Base-by-base conservation (phyloP, 208 protist genomes). In the Trypanosoma melophagium region DNA sequence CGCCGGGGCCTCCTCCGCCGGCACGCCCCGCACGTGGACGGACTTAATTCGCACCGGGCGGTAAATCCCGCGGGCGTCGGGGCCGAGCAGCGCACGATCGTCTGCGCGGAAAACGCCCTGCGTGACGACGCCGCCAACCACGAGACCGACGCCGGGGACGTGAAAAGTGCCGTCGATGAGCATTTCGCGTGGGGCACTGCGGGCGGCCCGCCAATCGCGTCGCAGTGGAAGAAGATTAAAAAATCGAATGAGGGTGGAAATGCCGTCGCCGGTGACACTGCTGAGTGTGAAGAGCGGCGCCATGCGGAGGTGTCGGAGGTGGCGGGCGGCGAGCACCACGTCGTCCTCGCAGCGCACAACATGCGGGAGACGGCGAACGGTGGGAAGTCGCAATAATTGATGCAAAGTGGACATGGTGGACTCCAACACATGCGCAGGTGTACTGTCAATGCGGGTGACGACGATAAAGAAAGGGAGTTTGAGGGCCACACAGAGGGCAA, bases 371-470 rank as follows among this genome's bases (percentile, higher is more conserved):
- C 98, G 98, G 25, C 88, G 72, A n/a, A 96, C 93, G 0, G 86
- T 94, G 1, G 96, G 96, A 12, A 88, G 91, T 74, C 98, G 98
- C 10, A 99, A 67, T 44, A 99, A 77, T 63, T 94, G 96, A 47
- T 89, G 57, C 54, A 98, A 92, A 54, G 82, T 89, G 0, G 80
- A 60, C 40, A 97, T 7, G 9, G 96, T 99, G 64, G 97, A 80
- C 38, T 89, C 84, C 16, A 88, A 74, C 22, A 99, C 86, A 71
- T 96, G 95, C 2, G 92, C 76, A 19, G 97, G 97, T 8, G 94
- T 97, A 17, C 96, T 87, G 71, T 99, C 98, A 60, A 98, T 97
- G 67, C 98, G 98, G 0, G 98, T 99, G 24, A 99, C 71, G 4
- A 98, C 95, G 53, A 99, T 67, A 71, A 96, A 98, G 31, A 99